phyloP scores from a whole-genome alignment of 371 early-diverging fungal species.

The Fennellomyces sp. region DNA sequence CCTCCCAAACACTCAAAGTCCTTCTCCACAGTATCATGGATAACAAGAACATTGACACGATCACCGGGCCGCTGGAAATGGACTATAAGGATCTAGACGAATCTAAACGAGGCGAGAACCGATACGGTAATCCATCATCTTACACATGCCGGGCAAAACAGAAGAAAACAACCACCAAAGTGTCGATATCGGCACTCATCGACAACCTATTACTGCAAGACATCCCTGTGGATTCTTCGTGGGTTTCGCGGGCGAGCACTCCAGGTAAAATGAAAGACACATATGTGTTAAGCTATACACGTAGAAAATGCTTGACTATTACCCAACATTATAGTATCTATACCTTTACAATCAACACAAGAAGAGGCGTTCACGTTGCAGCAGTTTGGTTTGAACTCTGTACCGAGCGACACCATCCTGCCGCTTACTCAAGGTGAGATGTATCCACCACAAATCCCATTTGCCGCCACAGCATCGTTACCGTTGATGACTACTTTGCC shows the following conservation, averaged over 20 bases:
- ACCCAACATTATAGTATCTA: background rate
- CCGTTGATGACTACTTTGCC: background rate
- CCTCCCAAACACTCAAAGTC: slow-evolving; percentile 30
- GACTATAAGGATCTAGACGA: slow-evolving; percentile 5
- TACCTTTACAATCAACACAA: background rate
- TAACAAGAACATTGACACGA: slow-evolving; percentile 39
- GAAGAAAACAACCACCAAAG: background rate
- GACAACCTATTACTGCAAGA: slow-evolving; percentile 8
- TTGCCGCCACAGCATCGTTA: background rate
- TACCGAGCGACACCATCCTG: slow-evolving; percentile 16
- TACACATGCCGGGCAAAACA: background rate
- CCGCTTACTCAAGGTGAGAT: slow-evolving; percentile 2
- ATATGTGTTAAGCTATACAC: background rate
- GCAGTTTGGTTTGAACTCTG: slow-evolving; percentile 43
- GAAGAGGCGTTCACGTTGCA: slow-evolving; percentile 46
- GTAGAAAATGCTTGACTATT: background rate
- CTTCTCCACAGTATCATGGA: slow-evolving; percentile 37
- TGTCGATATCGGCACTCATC: slow-evolving; percentile 10
- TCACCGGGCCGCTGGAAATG: slow-evolving; percentile 12
- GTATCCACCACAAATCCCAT: background rate
- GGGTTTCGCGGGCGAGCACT: background rate
- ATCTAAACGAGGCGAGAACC: background rate
- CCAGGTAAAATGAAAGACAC: background rate
- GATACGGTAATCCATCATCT: background rate
- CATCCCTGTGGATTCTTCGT: background rate